These are phyloP conservation scores for Citrus medica DNA, from an alignment of 345 rosid species.

Conservation along the genomic window DNA sequence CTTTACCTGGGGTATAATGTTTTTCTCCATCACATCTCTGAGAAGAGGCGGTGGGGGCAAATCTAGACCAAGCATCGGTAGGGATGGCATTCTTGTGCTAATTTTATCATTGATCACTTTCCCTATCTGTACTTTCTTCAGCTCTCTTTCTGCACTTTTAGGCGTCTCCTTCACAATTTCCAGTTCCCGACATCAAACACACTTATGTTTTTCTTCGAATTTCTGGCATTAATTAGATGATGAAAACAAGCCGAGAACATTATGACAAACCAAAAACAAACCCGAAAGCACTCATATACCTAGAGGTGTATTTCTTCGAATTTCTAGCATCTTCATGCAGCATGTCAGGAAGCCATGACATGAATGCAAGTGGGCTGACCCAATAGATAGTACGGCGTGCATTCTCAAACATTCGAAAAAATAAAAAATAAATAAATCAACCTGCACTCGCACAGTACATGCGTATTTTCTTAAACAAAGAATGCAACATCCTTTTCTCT, in stretches of 20 bases:
- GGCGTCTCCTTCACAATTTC: constrained; percentile 78
- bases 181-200: constrained; percentile 62
- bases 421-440: no score
- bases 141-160: constrained; percentile 46
- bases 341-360: constrained; percentile 96
- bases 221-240: constrained; percentile 35
- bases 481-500: no score
- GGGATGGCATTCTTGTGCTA: constrained; percentile 81
- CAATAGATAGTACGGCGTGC: no score
- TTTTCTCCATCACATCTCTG: constrained; percentile 97
- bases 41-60: constrained; percentile 97
- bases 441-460: no score
- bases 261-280: neutral
- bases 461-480: no score
- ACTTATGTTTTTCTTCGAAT: constrained; percentile 25
- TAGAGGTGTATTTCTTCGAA: constrained; percentile 38
- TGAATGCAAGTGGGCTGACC: no score
- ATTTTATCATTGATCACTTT: constrained; percentile 17
- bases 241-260: neutral
- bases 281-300: no score
- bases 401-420: no score
- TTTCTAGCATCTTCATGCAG: constrained; percentile 70
- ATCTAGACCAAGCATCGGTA: constrained; percentile 88
- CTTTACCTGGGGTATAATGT: constrained; percentile 83
- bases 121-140: constrained; percentile 22